A percentile compares a stretch with the other conserved stretches of the same genome.
Evolutionary conservation across 192 early-diverging fungal species (phyloP).

Genomic region (Rhizophagus sp.): DNA sequence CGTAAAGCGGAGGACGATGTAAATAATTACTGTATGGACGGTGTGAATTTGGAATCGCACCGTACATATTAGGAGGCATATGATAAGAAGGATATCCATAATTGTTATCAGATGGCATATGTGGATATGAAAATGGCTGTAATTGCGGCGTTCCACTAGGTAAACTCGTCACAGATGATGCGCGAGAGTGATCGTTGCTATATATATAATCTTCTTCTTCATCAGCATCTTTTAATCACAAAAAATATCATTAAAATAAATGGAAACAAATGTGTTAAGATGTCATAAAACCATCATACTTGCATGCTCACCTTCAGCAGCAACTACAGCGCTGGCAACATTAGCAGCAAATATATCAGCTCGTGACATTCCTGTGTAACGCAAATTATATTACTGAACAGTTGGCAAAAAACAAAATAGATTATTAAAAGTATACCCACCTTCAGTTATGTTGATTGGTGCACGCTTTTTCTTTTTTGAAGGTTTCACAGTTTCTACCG

Average conservation of each 20-base stretch:
- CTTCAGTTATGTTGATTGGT: slow-evolving; percentile 27
- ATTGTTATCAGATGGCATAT: neutral
- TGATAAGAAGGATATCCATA: neutral
- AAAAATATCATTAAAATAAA: neutral
- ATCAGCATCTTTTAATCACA: neutral
- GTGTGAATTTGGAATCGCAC: neutral
- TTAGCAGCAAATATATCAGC: slow-evolving; percentile 29
- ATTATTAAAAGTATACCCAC: neutral
- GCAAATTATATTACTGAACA: neutral
- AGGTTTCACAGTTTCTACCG: neutral
- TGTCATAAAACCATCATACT: neutral
- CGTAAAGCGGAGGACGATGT: slow-evolving; percentile 10
- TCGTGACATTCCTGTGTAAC: slow-evolving; percentile 18
- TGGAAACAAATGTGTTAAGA: neutral
- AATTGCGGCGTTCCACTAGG: neutral
- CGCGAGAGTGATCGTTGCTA: slow-evolving; percentile 7
- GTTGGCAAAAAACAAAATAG: neutral
- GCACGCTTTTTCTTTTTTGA: slow-evolving; percentile 29
- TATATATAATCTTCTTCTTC: slow-evolving; percentile 27
- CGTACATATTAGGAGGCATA: neutral
- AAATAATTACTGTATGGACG: neutral
- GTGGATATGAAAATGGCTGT: slow-evolving; percentile 2
- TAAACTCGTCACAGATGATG: slow-evolving; percentile 15
- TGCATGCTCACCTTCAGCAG: slow-evolving; percentile 17
- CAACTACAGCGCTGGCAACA: slow-evolving; percentile 26